Base-by-base conservation (phyloP, 371 early-diverging fungal species). In the Apophysomyces elegans region DNA sequence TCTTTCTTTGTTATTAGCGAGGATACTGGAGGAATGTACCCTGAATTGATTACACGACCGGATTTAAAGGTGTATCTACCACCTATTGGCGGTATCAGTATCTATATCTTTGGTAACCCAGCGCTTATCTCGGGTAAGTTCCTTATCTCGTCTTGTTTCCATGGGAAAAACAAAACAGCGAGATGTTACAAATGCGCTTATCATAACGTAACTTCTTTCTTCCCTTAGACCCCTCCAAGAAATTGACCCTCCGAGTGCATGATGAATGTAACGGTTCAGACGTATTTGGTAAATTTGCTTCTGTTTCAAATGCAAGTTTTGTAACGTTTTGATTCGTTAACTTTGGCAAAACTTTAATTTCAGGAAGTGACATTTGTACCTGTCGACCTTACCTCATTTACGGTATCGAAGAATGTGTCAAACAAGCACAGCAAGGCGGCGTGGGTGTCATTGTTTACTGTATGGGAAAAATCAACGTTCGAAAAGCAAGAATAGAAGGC, bases 211-310 rank as follows among this genome's bases (percentile, higher is more conserved):
- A 16, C 58, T 35, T 18, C 16, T 36, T 32, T 44, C 8, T 43
- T 46, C 32, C 45, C 46, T 12, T 62, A 84, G 93, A 97, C 72
- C 91, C 96, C 16, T 75, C 86, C 56, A 94, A 95, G 72, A 87
- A 89, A 16, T 73, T 96, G 58, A 95, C 96, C 0, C 79, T 96
- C 57, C 86, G 97, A 7, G 95, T 97, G 12, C 97, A 97, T 77
- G 95, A 95, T 64, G 95, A 95, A 69, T 95, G 95, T 76, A 94
- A 95, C 67, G 95, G 95, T 12, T 95, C 96, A 0, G 97, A 97
- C 70, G 98, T 97, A 6, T 97, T 96, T 84, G 95, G 96, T 62
- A 76, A 72, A 32, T 41, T 26, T 26, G 2, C 32, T 26, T 26
- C 0, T 2, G 32, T 26, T 26, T 26, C 32, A 26, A 26, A 26